Evolutionary conservation across 208 protist species (phyloP).

Genomic region (Entamoeba dispar): DNA sequence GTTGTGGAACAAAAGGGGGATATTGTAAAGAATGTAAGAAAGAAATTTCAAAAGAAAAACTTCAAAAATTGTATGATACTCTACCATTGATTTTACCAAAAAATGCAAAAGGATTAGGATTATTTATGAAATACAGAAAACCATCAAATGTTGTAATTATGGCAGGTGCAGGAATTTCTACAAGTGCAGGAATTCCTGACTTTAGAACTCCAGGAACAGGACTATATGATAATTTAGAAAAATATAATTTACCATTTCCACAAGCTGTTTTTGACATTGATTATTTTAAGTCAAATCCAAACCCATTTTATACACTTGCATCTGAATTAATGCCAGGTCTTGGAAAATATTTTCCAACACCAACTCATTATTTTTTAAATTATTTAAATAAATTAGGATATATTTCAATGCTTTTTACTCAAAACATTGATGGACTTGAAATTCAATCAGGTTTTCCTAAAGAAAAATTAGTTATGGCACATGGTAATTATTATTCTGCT

Average conservation of each 20-base stretch:
- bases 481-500: slow-evolving; percentile 17
- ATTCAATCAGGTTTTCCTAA: slow-evolving; percentile 10
- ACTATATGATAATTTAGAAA: slow-evolving; percentile 28
- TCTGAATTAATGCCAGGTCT: slow-evolving; percentile 13
- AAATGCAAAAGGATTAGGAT: background rate
- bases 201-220: slow-evolving; percentile 29
- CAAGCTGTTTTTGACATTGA: slow-evolving; percentile 23
- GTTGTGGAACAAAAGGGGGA: too few species aligned
- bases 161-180: slow-evolving; percentile 20
- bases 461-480: slow-evolving; percentile 15
- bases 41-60: too few species aligned
- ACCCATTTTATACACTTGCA: slow-evolving; percentile 20
- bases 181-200: slow-evolving; percentile 23
- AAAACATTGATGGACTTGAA: slow-evolving; percentile 38
- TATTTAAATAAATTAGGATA: slow-evolving; percentile 12
- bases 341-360: slow-evolving; percentile 12
- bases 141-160: slow-evolving; percentile 9
- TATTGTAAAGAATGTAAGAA: too few species aligned
- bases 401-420: slow-evolving; percentile 23
- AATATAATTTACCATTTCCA: slow-evolving; percentile 21
- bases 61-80: background rate
- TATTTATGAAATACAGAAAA: background rate
- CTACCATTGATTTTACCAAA: background rate
- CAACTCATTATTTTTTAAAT: slow-evolving; percentile 26
- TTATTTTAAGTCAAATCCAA: slow-evolving; percentile 21